Evolutionary conservation across 192 early-diverging fungal genomes (phyloP).

Genomic region (Geranomyces variabilis): DNA sequence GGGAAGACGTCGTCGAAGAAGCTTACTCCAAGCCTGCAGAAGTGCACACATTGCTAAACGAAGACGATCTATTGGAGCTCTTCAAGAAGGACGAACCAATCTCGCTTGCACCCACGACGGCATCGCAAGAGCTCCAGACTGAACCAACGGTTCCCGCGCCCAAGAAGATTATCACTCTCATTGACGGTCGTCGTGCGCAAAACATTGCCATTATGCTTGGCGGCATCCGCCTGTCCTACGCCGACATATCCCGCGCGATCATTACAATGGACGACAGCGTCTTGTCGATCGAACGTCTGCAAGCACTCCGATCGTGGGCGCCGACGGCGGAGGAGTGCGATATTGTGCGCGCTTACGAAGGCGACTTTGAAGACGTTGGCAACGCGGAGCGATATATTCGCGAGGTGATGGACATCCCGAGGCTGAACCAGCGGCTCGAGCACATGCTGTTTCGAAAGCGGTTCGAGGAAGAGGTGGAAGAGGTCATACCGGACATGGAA

Average conservation of each 20-base stretch:
- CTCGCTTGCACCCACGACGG: neutral
- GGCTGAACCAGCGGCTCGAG: slow-evolving; percentile 41
- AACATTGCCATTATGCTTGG: slow-evolving; percentile 50
- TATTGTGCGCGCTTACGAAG: slow-evolving; percentile 46
- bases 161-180: slow-evolving; percentile 27
- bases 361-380: slow-evolving; percentile 43
- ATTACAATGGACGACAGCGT: slow-evolving; percentile 40
- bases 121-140: too few species aligned
- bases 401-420: slow-evolving; percentile 44
- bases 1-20: slow-evolving; percentile 45
- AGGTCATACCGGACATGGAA: slow-evolving; percentile 47
- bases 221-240: slow-evolving; percentile 33
- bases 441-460: slow-evolving; percentile 46
- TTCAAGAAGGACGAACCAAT: slow-evolving; percentile 35
- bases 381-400: slow-evolving; percentile 50
- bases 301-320: slow-evolving; percentile 33
- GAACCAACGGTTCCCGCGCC: neutral
- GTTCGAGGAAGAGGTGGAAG: slow-evolving; percentile 51
- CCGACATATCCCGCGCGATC: slow-evolving; percentile 45
- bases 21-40: slow-evolving; percentile 30
- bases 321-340: slow-evolving; percentile 51
- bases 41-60: slow-evolving; percentile 31
- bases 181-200: slow-evolving; percentile 41
- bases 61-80: slow-evolving; percentile 41
- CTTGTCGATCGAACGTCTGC: slow-evolving; percentile 44